Evolutionary conservation across 2,329 filamentous ascomycete genomes (phyloP).

Genomic region (Hortaea sp.): DNA sequence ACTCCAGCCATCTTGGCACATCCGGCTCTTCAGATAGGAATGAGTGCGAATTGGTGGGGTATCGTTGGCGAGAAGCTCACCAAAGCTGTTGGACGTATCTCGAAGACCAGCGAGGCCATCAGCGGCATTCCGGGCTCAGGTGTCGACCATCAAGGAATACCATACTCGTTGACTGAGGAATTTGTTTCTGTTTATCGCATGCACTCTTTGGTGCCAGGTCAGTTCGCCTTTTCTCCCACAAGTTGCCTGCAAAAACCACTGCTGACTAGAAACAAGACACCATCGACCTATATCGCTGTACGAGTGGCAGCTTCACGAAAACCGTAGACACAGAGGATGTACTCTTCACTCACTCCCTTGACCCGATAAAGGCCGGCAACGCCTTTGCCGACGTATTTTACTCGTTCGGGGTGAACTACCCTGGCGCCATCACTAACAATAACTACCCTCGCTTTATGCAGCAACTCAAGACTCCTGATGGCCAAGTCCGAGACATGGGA

Average conservation of each 20-base stretch:
- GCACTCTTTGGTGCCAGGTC: no score
- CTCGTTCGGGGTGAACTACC: slow-evolving; percentile 40
- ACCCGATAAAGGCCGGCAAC: slow-evolving; percentile 22
- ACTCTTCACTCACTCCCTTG: slow-evolving; percentile 26
- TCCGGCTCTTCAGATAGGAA: no score
- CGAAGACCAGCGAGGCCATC: no score
- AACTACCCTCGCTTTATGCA: slow-evolving; percentile 34
- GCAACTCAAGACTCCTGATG: slow-evolving; percentile 32
- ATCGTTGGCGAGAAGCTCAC: no score
- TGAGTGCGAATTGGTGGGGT: no score
- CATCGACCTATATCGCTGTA: slow-evolving; percentile 27
- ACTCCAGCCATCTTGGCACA: no score
- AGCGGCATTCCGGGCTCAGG: no score
- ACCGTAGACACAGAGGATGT: slow-evolving; percentile 25
- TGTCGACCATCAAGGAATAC: no score
- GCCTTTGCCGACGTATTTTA: slow-evolving; percentile 33
- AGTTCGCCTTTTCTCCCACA: not conserved
- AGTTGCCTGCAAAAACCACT: not conserved
- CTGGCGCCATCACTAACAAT: slow-evolving; percentile 35
- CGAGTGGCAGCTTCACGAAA: slow-evolving; percentile 17
- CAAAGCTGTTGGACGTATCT: no score
- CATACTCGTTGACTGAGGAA: no score
- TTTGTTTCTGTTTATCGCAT: no score
- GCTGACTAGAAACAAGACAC: slow-evolving; percentile 28
- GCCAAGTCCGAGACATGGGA: slow-evolving; percentile 33